Evolutionary conservation across 768 basidiomycete species (phyloP), one percentile per base, ranked within the genome.

Genomic region (Tephrocybe sp.): DNA sequence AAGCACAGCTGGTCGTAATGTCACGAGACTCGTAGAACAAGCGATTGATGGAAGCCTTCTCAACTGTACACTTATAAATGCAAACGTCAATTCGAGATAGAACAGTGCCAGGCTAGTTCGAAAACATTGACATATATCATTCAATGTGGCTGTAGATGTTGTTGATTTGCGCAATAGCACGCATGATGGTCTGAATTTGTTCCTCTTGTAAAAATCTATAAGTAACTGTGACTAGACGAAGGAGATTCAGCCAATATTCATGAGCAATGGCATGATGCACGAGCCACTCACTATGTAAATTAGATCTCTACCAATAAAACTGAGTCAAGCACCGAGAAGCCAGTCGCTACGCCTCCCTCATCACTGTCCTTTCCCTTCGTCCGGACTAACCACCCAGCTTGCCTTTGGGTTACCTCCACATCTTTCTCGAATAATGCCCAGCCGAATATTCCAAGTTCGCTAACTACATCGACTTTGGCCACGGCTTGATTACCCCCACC

Each of bases 361-460:
- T 98, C 87, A 50, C 84, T 90, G 38, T 92, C 92, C 62, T 83
- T 85, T 4, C 87, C 90, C 61, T 97, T 98, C 5, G 94, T 98
- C 57, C 94, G 71, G 43, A 97, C 77, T 62, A 98, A 62, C 79
- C 90, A 93, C 14, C 94, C 94, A 1, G 77, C 85, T 51, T 84
- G 80, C 55, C 78, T 76, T 63, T 92, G 87, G 48, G 76, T 69
- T 39, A 81, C 63, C 23, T 69, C 62, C 4, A 68, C 69, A 9
- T 63, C 67, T 62, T 61, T 64, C 16, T 84, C 83, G 62, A 97
- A 95, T 55, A 98, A 65, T 1, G 83, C 81, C 77, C 89, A 91
- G 1, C 96, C 94, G 65, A 91, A 99, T 7, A 97, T 84, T 0
- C 96, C 96, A 51, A 99, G 69, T 68, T 98, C 96, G 62, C 85